These are phyloP conservation scores for Iris macrosiphon DNA, from an alignment of 106 monocot species.

Conservation along the genomic window DNA sequence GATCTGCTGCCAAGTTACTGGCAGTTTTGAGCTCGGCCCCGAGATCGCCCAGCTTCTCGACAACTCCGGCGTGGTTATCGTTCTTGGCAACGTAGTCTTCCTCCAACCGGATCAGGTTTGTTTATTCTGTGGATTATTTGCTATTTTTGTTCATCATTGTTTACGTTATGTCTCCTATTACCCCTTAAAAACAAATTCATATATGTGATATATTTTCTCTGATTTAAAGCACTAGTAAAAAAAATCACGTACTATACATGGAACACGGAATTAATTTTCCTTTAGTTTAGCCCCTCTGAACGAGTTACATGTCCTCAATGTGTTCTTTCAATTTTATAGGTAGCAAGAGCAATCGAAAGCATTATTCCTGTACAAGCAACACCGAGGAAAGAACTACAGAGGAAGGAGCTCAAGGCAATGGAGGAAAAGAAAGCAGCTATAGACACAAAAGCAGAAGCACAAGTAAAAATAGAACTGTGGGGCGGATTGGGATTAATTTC, in stretches of 20 bases:
- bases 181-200: not conserved
- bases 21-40: conserved; percentile 17
- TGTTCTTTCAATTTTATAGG: not conserved
- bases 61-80: conserved; percentile 64
- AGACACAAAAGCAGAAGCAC: conserved; percentile 12
- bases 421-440: conserved; percentile 20
- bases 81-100: conserved; percentile 57
- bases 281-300: not conserved
- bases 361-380: not conserved
- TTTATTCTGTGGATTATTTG: not conserved
- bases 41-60: conserved; percentile 51
- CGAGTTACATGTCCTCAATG: too few relatives aligned
- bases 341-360: conserved; percentile 15
- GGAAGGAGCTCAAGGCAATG: conserved; percentile 15
- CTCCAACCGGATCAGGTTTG: conserved; percentile 34
- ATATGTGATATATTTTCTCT: too few relatives aligned
- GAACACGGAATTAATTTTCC: not conserved
- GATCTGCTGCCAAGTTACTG: conserved; percentile 44
- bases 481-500: conserved; percentile 6
- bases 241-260: not conserved
- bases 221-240: too few relatives aligned
- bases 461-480: conserved; percentile 26
- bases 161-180: not conserved
- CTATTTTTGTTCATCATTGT: not conserved
- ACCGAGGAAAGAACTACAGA: not conserved